phyloP scores from a whole-genome alignment of 106 monocot species.

The Dactylorhiza incarnata region DNA sequence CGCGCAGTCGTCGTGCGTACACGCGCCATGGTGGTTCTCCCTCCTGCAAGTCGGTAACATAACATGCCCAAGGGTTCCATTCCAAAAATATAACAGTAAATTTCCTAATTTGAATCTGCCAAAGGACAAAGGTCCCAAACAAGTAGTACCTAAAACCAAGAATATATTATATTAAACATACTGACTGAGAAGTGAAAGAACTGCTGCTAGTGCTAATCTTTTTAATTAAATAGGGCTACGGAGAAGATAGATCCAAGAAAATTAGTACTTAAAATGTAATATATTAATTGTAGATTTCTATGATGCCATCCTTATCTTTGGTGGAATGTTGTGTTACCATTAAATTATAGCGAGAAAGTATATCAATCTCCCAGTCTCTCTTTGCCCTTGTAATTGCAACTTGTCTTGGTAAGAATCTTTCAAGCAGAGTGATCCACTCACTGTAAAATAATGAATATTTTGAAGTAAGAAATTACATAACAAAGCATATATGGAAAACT shows the following conservation, averaged over 20 bases:
- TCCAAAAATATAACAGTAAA: not conserved
- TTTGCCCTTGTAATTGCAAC: slow-evolving; percentile 89
- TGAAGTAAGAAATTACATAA: not conserved
- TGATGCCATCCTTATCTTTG: not conserved
- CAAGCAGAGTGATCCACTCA: slow-evolving; percentile 90
- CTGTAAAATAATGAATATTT: slow-evolving; percentile 28
- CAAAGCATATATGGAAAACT: not conserved
- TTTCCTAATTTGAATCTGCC: not conserved
- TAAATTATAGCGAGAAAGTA: slow-evolving; percentile 66
- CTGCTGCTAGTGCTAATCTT: too few relatives aligned
- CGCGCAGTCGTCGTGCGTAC: too few relatives aligned
- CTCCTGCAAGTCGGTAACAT: too few relatives aligned
- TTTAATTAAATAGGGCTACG: not conserved
- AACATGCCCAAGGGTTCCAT: too few relatives aligned
- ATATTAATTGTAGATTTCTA: not conserved
- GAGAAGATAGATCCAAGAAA: not conserved
- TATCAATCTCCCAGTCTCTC: slow-evolving; percentile 88
- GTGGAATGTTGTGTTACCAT: slow-evolving; percentile 42
- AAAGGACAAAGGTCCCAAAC: not conserved
- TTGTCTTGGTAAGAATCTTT: slow-evolving; percentile 94
- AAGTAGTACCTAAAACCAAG: not conserved
- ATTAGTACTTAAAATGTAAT: not conserved
- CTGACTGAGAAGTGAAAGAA: not conserved
- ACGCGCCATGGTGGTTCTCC: too few relatives aligned
- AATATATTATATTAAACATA: not conserved